phyloP scores from a whole-genome alignment of 805 yeast genomes.

The Starmerella vaccinii region DNA sequence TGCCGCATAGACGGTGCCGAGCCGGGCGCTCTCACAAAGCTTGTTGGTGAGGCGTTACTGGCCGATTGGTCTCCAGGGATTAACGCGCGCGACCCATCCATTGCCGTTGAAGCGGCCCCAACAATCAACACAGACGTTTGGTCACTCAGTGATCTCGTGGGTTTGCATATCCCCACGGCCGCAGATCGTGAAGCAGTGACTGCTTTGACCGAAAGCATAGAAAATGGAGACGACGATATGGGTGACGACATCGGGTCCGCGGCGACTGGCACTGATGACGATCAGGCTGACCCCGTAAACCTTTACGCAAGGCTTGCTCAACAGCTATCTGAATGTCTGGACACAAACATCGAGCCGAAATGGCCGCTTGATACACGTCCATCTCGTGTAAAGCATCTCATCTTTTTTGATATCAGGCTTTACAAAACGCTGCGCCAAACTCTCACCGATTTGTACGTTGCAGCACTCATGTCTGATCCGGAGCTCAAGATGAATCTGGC shows the following conservation, averaged over 20 bases:
- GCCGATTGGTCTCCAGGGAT: slow-evolving; percentile 42
- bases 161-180: neutral
- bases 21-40: slow-evolving; percentile 39
- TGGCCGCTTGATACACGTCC: slow-evolving; percentile 15
- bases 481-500: slow-evolving; percentile 49
- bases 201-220: neutral
- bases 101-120: neutral
- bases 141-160: slow-evolving; percentile 8
- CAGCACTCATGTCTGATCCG: slow-evolving; percentile 52
- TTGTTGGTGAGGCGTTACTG: slow-evolving; percentile 49
- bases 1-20: slow-evolving; percentile 37
- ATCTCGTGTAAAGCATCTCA: slow-evolving; percentile 45
- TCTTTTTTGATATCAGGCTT: slow-evolving; percentile 58
- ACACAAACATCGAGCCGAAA: neutral
- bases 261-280: neutral
- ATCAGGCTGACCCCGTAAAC: neutral
- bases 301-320: neutral
- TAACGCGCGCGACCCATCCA: slow-evolving; percentile 4
- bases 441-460: slow-evolving; percentile 55
- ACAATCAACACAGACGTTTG: neutral
- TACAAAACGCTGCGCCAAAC: slow-evolving; percentile 53
- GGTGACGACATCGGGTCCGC: neutral
- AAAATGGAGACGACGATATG: neutral
- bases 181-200: neutral
- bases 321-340: neutral